Base-by-base conservation (phyloP, 768 basidiomycete genomes). In the Pleurotus tuber-regium region DNA sequence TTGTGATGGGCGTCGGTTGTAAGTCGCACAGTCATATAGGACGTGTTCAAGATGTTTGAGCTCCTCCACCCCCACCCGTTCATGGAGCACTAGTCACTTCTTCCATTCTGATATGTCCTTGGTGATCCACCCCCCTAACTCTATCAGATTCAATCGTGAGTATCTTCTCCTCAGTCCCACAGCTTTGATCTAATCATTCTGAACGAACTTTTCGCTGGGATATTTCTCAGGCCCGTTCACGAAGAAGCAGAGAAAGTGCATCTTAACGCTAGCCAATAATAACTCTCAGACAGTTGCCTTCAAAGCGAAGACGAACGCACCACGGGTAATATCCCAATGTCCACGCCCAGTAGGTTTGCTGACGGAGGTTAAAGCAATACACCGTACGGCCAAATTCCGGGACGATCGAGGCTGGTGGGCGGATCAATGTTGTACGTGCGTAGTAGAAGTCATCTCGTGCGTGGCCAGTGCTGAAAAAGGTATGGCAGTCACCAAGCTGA, bases 221-320 rank as follows among this genome's bases (percentile, higher is more conserved):
- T 19, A 11, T 31, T 33, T 23, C 14, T 23, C 46, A 47, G 46
- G 46, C 16, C 46, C 46, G 12, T 47, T 47, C 46, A 47, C 46
- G 30, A 33, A 47, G 31, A 47, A 47, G 31, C 46, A 30, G 8
- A 30, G 31, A 29, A 35, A 23, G 21, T 47, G 46, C 21, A 30
- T 47, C 25, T 30, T 30, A 11, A 47, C 46, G 25, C 29, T 47
- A n/a, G 31, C 31, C 12, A 47, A 47, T 21, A 47, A 47, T 35
- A 47, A 47, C 25, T 12, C n/a, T 4, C 31, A 47, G 21, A 23
- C 46, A 7, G 30, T 47, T 11, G 46, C 46, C 7, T 47, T 47
- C 30, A 47, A 47, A 26, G 46, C 46, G 31, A 47, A 47, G 46
- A 47, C 46, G 29, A 47, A 47, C 21, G 46, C 46, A 4, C 19